Percentiles rank a stretch among this genome's conserved stretches.
These are phyloP conservation scores for Ramaria sp. DNA, from an alignment of 768 basidiomycete species.

Conservation along the genomic window DNA sequence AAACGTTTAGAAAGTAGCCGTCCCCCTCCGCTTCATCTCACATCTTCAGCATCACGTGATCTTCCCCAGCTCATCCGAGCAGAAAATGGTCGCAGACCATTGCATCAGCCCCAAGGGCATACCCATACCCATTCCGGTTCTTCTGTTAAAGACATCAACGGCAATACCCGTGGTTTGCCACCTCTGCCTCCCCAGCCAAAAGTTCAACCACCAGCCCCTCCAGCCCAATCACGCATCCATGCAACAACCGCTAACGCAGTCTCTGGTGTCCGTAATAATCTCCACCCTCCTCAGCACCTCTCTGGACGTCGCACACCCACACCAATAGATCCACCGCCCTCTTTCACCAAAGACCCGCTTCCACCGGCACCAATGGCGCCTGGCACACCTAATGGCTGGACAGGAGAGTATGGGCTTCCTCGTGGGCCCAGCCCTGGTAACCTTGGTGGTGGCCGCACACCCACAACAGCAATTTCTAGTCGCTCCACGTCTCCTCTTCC, in stretches of 20 bases:
- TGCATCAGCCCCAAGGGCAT: conserved; percentile 18
- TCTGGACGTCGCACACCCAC: conserved; percentile 44
- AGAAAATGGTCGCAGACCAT: conserved; percentile 28
- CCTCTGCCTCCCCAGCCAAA: conserved; percentile 29
- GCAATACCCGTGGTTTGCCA: conserved; percentile 41
- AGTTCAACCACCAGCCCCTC: conserved; percentile 17
- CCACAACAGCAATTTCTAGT: background rate
- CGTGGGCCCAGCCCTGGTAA: conserved; percentile 50
- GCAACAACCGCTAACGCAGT: background rate
- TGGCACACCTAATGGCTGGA: conserved; percentile 18
- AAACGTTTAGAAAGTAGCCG: conserved; percentile 49
- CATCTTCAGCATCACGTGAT: conserved; percentile 41
- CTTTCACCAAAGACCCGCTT: conserved; percentile 24
- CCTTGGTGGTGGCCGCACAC: conserved; percentile 22
- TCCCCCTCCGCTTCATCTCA: conserved; percentile 67
- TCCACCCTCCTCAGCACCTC: conserved; percentile 21
- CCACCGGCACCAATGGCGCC: conserved; percentile 26
- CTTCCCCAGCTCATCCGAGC: conserved; percentile 59
- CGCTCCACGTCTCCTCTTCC: conserved; percentile 28
- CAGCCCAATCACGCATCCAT: conserved; percentile 22
- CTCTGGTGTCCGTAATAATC: background rate
- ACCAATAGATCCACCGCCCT: conserved; percentile 34
- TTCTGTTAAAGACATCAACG: conserved; percentile 15
- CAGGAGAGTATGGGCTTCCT: conserved; percentile 39
- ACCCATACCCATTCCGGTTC: conserved; percentile 17